Evolutionary conservation across 768 basidiomycete species (phyloP).

Genomic region (Glaciozyma antarctica): DNA sequence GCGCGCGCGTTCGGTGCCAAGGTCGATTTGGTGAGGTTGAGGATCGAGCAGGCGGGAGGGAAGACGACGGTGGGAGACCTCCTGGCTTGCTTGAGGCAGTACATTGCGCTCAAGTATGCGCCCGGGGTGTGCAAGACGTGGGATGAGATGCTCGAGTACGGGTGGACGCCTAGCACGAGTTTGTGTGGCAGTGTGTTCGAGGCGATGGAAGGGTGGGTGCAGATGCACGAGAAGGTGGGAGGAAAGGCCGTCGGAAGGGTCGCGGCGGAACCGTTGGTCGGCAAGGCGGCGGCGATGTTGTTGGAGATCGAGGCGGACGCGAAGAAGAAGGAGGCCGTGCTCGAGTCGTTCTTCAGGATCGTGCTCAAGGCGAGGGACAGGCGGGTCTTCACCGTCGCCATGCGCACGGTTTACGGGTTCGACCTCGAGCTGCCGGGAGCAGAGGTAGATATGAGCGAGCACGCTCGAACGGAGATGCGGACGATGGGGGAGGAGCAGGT

Average conservation of each 20-base stretch:
- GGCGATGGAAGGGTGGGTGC: constrained; percentile 21
- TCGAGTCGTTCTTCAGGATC: constrained; percentile 11
- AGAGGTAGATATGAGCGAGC: not conserved
- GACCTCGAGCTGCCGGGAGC: constrained; percentile 23
- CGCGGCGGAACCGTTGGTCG: constrained; percentile 18
- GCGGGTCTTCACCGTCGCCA: constrained; percentile 7
- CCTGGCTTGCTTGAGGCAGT: constrained; percentile 14
- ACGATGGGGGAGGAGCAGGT: constrained; percentile 11
- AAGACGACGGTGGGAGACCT: constrained; percentile 4
- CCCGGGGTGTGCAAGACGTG: constrained; percentile 17
- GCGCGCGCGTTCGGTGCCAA: constrained; percentile 13
- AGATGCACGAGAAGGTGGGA: constrained; percentile 16
- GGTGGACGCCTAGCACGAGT: not conserved
- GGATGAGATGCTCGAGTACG: constrained; percentile 13
- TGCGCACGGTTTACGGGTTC: constrained; percentile 22
- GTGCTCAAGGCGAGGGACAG: constrained; percentile 15
- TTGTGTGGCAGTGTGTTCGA: constrained; percentile 4
- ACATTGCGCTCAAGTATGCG: constrained; percentile 13
- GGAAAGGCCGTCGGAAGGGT: constrained; percentile 13
- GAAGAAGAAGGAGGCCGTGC: not conserved
- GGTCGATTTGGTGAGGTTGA: constrained; percentile 20
- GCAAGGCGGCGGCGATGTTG: constrained; percentile 10
- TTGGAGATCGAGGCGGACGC: not conserved
- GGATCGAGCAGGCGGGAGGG: constrained; percentile 15
- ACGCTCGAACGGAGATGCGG: not conserved